These are phyloP conservation scores for Colletotrichum agaves DNA, from an alignment of 2,329 filamentous ascomycete species.

Conservation along the genomic window DNA sequence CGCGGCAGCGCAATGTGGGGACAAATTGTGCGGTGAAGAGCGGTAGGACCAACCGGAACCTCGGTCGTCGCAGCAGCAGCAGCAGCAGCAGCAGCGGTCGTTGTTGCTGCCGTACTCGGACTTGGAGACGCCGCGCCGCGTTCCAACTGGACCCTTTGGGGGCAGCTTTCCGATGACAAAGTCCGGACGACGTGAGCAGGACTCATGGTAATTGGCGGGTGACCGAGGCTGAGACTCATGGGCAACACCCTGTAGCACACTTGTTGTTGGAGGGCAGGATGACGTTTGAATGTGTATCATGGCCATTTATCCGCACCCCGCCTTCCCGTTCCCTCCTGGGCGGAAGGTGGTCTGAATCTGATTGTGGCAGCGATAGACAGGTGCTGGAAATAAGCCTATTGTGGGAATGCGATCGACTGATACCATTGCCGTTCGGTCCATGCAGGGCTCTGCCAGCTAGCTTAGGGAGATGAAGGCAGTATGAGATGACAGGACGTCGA, in stretches of 20 bases:
- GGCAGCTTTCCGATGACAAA: constrained; percentile 8
- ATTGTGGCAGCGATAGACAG: constrained; percentile 3
- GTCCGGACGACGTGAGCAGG: constrained; percentile 13
- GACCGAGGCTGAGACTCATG: constrained; percentile 26
- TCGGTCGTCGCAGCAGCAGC: constrained; percentile 3
- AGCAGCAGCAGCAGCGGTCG: not conserved
- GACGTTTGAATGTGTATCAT: constrained; percentile 22
- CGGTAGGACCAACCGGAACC: constrained; percentile 8
- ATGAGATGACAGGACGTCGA: constrained; percentile 22
- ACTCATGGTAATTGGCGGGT: constrained; percentile 3
- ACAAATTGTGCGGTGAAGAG: constrained; percentile 8
- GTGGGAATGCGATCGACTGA: constrained; percentile 28
- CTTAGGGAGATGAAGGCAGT: not conserved
- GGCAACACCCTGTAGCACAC: constrained; percentile 23
- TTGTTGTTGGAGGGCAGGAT: constrained; percentile 10
- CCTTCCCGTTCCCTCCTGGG: not conserved
- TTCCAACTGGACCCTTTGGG: constrained; percentile 31
- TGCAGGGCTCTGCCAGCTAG: constrained; percentile 21
- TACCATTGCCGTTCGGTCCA: constrained; percentile 20
- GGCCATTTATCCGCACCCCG: not conserved
- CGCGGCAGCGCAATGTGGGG: constrained; percentile 16
- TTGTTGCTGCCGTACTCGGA: constrained; percentile 25
- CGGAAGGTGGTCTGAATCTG: constrained; percentile 5
- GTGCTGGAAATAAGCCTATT: constrained; percentile 2
- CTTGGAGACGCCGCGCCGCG: constrained; percentile 12